phyloP scores from a whole-genome alignment of 164 flowering plant genomes.

The Vitis vinifera region DNA sequence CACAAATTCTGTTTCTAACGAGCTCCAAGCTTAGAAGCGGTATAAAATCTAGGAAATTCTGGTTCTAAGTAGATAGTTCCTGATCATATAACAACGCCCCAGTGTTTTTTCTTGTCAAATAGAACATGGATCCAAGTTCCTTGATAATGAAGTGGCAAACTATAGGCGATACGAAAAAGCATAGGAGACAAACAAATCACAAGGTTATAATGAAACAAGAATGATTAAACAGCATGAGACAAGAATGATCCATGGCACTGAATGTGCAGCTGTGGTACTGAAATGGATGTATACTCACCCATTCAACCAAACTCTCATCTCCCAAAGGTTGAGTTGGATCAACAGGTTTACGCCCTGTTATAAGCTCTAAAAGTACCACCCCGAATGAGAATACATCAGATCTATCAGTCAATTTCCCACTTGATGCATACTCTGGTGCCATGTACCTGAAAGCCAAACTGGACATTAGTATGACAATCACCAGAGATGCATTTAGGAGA shows the following conservation, averaged over 20 bases:
- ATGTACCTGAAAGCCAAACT: constrained; percentile 53
- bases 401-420: constrained; percentile 79
- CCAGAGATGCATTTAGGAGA: too few relatives aligned
- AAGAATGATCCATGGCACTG: background rate
- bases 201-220: too few relatives aligned
- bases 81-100: too few relatives aligned
- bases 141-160: too few relatives aligned
- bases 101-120: too few relatives aligned
- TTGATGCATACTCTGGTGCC: constrained; percentile 89
- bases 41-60: too few relatives aligned
- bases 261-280: background rate
- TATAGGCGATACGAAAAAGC: too few relatives aligned
- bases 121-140: too few relatives aligned
- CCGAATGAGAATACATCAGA: constrained; percentile 92
- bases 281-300: constrained; percentile 43
- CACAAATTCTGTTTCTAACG: too few relatives aligned
- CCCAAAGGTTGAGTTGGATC: constrained; percentile 59
- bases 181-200: too few relatives aligned
- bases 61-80: too few relatives aligned
- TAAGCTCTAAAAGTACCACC: constrained; percentile 74
- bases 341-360: constrained; percentile 73
- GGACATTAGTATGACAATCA: background rate
- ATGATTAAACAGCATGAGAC: background rate
- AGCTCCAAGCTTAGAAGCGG: too few relatives aligned
- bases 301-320: constrained; percentile 77